Conservation (phyloP, 495 filamentous ascomycete species). For the Lasiosphaeria miniovina region DNA sequence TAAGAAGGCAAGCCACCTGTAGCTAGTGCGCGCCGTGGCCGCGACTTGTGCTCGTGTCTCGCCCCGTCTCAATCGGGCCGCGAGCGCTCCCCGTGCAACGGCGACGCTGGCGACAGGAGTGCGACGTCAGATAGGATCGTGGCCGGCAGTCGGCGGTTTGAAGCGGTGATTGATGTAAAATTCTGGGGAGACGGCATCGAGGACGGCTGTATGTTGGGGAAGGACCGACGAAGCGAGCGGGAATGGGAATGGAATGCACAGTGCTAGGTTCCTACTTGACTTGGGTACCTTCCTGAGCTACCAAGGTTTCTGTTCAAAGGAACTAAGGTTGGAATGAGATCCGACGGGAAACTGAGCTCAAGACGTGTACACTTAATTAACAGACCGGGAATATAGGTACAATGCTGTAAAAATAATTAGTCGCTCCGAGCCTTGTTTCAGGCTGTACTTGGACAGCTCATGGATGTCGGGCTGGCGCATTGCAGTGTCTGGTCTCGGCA, state of each 20-base stretch:
- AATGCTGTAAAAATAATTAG: background rate
- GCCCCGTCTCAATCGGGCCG: background rate
- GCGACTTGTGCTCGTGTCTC: too few species aligned
- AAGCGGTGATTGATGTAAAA: background rate
- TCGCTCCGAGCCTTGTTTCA: conserved; percentile 1
- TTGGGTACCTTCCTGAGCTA: too few species aligned
- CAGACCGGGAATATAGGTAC: background rate
- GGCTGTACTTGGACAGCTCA: background rate
- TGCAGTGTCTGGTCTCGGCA: background rate
- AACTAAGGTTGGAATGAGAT: background rate
- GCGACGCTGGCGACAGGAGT: background rate
- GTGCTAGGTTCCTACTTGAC: too few species aligned
- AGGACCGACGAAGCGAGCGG: background rate
- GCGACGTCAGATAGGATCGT: background rate
- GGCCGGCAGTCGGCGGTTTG: background rate
- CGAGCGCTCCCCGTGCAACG: background rate
- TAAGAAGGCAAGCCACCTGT: too few species aligned
- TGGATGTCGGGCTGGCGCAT: conserved; percentile 2
- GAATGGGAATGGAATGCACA: background rate
- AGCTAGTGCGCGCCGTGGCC: too few species aligned
- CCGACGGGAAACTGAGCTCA: background rate
- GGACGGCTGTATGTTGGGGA: background rate
- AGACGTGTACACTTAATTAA: background rate
- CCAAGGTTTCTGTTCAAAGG: too few species aligned
- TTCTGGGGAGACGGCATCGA: background rate